A percentile compares a stretch with the other conserved stretches of the same genome.
These are phyloP conservation scores for Magnaporthiopsis rhizophila DNA, from an alignment of 2,329 filamentous ascomycete species.

Conservation along the genomic window DNA sequence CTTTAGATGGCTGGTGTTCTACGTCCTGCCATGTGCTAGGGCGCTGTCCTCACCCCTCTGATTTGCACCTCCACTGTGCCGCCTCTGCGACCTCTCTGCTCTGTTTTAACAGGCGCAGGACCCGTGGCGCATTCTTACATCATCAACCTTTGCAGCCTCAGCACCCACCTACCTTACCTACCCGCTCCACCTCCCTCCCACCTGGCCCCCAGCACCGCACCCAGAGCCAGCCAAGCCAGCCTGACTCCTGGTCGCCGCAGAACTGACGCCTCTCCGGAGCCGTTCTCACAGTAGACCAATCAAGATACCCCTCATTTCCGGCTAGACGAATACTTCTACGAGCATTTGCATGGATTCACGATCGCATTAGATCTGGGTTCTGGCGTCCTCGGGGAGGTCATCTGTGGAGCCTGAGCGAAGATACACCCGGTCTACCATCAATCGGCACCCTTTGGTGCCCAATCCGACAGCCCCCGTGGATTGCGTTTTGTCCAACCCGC, in stretches of 20 bases:
- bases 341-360: constrained; percentile 5
- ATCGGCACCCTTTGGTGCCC: not conserved
- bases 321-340: constrained; percentile 19
- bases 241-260: not conserved
- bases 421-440: constrained; percentile 2
- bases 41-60: not conserved
- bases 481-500: constrained; percentile 2
- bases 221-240: not conserved
- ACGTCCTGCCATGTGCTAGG: not conserved
- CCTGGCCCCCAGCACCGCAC: not conserved
- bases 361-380: not conserved
- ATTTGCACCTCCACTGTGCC: not conserved
- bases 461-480: constrained; percentile 1
- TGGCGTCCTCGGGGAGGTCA: not conserved
- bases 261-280: constrained; percentile 1
- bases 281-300: constrained; percentile 7
- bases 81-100: not conserved
- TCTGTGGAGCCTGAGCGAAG: constrained; percentile 5
- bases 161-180: not conserved
- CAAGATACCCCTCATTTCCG: constrained; percentile 8
- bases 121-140: constrained; percentile 4
- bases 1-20: not conserved
- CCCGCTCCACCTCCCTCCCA: not conserved
- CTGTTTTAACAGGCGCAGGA: not conserved
- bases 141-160: not conserved